A percentile compares a stretch with the other conserved stretches of the same genome.
Evolutionary conservation across 768 basidiomycete genomes (phyloP).

Genomic region (Termitomyces sp.): DNA sequence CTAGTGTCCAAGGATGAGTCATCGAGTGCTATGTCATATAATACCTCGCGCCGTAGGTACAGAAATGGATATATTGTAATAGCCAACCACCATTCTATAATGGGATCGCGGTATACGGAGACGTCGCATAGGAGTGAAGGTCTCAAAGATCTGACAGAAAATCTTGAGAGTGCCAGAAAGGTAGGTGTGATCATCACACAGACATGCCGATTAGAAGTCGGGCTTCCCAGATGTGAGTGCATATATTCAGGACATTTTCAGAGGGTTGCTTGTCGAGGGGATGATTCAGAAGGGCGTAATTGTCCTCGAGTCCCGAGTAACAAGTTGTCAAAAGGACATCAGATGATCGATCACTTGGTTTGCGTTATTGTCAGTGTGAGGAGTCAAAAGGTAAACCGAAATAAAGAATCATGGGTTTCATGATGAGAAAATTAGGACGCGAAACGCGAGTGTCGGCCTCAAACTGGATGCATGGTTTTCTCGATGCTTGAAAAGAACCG

Average conservation of each 20-base stretch:
- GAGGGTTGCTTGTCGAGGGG: not conserved
- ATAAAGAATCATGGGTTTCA: not conserved
- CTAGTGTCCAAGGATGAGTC: constrained; percentile 4
- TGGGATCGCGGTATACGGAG: not conserved
- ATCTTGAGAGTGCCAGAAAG: not conserved
- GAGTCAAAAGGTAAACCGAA: not conserved
- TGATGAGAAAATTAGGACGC: not conserved
- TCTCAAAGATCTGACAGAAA: not conserved
- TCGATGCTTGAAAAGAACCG: not conserved
- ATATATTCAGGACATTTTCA: not conserved
- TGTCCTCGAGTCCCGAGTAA: constrained; percentile 3
- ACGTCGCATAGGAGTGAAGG: not conserved
- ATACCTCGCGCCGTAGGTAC: not conserved
- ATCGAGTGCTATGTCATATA: not conserved
- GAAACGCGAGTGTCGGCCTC: not conserved
- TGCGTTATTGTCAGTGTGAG: not conserved
- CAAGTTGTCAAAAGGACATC: constrained; percentile 1
- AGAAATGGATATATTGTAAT: not conserved
- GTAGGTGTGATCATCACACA: not conserved
- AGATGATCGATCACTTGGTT: constrained; percentile 3
- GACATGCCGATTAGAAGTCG: constrained; percentile 12
- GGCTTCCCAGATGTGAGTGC: not conserved
- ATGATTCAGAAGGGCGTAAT: not conserved
- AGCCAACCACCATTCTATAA: not conserved
- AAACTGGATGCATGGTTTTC: not conserved